A percentile compares a stretch with the other conserved stretches of the same genome.
phyloP scores from a whole-genome alignment of 106 monocot genomes.

The Acanthochlamys bracteata region DNA sequence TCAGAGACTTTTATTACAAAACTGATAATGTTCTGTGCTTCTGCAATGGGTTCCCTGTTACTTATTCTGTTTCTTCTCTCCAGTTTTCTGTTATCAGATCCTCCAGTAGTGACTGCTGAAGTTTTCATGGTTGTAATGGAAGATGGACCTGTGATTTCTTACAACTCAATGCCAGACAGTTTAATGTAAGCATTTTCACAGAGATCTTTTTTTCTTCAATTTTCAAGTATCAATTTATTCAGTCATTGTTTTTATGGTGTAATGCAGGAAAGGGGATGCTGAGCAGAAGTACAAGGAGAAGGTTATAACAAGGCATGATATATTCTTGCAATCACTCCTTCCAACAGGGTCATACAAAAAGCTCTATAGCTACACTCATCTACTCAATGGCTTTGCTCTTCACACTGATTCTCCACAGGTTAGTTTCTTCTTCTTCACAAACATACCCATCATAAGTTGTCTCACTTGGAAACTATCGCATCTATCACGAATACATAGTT shows the following conservation, averaged over 20 bases:
- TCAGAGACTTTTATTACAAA: too few species aligned
- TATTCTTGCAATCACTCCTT: slow-evolving; percentile 53
- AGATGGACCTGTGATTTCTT: slow-evolving; percentile 43
- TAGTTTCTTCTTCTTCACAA: neutral
- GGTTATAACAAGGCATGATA: slow-evolving; percentile 42
- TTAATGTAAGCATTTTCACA: slow-evolving; percentile 23
- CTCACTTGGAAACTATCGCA: too few species aligned
- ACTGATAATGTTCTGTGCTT: too few species aligned
- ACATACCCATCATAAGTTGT: neutral
- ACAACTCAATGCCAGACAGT: slow-evolving; percentile 14
- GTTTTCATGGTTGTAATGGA: slow-evolving; percentile 53
- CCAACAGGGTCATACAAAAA: slow-evolving; percentile 50
- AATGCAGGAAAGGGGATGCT: slow-evolving; percentile 30
- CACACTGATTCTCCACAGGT: slow-evolving; percentile 45
- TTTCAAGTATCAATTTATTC: neutral
- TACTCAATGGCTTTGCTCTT: slow-evolving; percentile 56
- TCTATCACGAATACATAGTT: too few species aligned
- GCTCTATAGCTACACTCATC: slow-evolving; percentile 53
- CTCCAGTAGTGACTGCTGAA: slow-evolving; percentile 21
- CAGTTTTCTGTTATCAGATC: too few species aligned
- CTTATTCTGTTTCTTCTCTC: too few species aligned
- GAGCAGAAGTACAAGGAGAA: slow-evolving; percentile 47
- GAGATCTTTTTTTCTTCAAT: neutral
- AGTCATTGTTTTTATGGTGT: neutral
- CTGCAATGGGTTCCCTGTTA: too few species aligned